Evolutionary conservation across 441 rosid genomes (phyloP).

Genomic region (Euphorbia celastroides): DNA sequence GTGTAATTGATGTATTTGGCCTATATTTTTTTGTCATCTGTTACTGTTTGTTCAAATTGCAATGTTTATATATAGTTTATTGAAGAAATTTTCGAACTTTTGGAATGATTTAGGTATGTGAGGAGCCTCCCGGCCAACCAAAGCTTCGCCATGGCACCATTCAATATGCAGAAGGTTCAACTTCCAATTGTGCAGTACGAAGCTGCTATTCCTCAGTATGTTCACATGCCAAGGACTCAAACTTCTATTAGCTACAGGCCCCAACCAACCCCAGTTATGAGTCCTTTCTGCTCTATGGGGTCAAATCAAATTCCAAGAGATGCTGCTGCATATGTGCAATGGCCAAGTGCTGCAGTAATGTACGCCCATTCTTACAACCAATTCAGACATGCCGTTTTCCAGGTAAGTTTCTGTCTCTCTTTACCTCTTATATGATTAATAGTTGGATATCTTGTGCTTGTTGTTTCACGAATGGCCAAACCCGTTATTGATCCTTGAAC

Average conservation of each 20-base stretch:
- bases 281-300: slow-evolving; percentile 50
- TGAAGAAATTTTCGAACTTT: slow-evolving; percentile 2
- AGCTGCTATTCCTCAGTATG: slow-evolving; percentile 45
- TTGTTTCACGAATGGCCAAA: too few relatives aligned
- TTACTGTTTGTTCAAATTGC: too few relatives aligned
- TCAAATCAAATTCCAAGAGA: slow-evolving; percentile 44
- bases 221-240: slow-evolving; percentile 54
- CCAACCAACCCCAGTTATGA: slow-evolving; percentile 50
- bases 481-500: too few relatives aligned
- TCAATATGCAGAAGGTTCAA: slow-evolving; percentile 61
- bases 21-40: too few relatives aligned
- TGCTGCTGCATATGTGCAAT: slow-evolving; percentile 66
- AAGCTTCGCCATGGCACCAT: slow-evolving; percentile 41
- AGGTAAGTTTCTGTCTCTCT: slow-evolving; percentile 37
- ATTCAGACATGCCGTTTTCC: slow-evolving; percentile 70
- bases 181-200: slow-evolving; percentile 62
- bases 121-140: slow-evolving; percentile 75
- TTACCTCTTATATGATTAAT: too few relatives aligned
- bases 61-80: too few relatives aligned
- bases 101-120: slow-evolving; percentile 48
- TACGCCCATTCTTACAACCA: slow-evolving; percentile 88
- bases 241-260: slow-evolving; percentile 41
- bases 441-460: too few relatives aligned
- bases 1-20: too few relatives aligned
- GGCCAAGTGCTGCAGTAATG: slow-evolving; percentile 84